Conservation (phyloP, 2,329 filamentous ascomycete species). For the Pseudogymnoascus sp. region DNA sequence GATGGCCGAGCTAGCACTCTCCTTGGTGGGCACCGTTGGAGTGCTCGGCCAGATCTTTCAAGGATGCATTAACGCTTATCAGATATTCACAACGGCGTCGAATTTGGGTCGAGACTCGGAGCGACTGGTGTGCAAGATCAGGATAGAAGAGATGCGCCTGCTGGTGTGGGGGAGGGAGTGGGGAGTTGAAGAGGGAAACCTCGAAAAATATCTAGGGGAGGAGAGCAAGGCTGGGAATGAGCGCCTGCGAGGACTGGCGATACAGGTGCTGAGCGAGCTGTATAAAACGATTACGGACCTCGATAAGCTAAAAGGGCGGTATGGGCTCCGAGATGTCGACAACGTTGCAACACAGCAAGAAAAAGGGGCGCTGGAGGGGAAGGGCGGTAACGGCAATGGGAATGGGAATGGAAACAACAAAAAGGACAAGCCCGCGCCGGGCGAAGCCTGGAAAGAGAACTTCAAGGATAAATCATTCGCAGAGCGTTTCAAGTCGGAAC, state of each 20-base stretch:
- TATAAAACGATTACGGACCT: slow-evolving; percentile 39
- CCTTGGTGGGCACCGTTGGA: slow-evolving; percentile 37
- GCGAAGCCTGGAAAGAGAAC: slow-evolving; percentile 1
- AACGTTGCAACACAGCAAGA: neutral
- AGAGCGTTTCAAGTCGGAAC: slow-evolving; percentile 13
- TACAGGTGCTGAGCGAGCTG: slow-evolving; percentile 36
- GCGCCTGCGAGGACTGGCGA: slow-evolving; percentile 32
- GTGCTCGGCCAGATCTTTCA: slow-evolving; percentile 40
- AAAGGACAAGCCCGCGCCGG: slow-evolving; percentile 1
- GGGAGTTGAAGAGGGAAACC: slow-evolving; percentile 38
- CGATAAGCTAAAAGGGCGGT: slow-evolving; percentile 34
- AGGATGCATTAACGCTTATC: slow-evolving; percentile 40
- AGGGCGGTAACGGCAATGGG: slow-evolving; percentile 15
- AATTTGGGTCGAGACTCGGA: slow-evolving; percentile 38
- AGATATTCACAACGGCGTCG: slow-evolving; percentile 36
- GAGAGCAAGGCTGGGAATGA: slow-evolving; percentile 30
- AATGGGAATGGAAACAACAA: slow-evolving; percentile 8
- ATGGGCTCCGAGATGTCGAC: slow-evolving; percentile 32
- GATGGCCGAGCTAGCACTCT: slow-evolving; percentile 36
- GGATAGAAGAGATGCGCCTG: slow-evolving; percentile 43
- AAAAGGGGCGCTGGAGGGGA: neutral
- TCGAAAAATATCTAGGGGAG: slow-evolving; percentile 36
- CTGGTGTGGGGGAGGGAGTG: slow-evolving; percentile 41
- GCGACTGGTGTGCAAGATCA: slow-evolving; percentile 39
- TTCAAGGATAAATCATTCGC: neutral